Percentiles rank a stretch among this genome's conserved stretches.
Conservation (phyloP, 306 rosid species). For the Vigna nakashimae region DNA sequence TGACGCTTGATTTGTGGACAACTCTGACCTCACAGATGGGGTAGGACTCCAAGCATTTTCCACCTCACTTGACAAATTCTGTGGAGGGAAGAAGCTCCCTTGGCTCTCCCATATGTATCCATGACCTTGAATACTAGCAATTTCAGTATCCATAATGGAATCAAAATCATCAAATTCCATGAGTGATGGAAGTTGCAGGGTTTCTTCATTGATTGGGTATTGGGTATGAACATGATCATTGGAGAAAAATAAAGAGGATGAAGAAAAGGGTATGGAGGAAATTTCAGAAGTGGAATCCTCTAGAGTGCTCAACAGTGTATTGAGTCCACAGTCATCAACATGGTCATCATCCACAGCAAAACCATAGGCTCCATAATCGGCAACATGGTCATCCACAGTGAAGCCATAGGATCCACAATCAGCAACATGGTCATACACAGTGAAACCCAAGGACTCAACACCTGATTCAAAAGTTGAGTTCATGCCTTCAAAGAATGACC, state of each 20-base stretch:
- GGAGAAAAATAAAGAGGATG: constrained; percentile 38
- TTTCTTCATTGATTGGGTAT: constrained; percentile 42
- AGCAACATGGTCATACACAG: constrained; percentile 42
- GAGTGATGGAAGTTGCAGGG: constrained; percentile 48
- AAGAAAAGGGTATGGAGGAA: constrained; percentile 34
- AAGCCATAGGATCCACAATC: constrained; percentile 37
- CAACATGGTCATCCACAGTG: constrained; percentile 42
- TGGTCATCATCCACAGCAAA: constrained; percentile 46
- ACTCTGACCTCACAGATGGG: constrained; percentile 54
- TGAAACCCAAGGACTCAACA: constrained; percentile 43
- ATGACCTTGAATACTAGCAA: constrained; percentile 9
- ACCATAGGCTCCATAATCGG: constrained; percentile 31
- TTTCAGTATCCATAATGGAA: constrained; percentile 22
- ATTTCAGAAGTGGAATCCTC: constrained; percentile 39
- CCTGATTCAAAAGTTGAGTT: constrained; percentile 47
- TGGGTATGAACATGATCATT: constrained; percentile 36
- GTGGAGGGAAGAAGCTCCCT: constrained; percentile 53
- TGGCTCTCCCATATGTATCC: constrained; percentile 44
- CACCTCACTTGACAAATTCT: constrained; percentile 35
- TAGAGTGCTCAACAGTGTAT: constrained; percentile 31
- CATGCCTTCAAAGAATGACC: constrained; percentile 45
- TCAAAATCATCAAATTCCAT: constrained; percentile 51
- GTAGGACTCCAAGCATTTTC: constrained; percentile 58
- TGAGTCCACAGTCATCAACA: constrained; percentile 45
- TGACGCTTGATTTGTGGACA: constrained; percentile 44